Percentiles rank a stretch among this genome's conserved stretches.
Evolutionary conservation across 2,329 filamentous ascomycete species (phyloP).

Genomic region (Falciphora oryzae): DNA sequence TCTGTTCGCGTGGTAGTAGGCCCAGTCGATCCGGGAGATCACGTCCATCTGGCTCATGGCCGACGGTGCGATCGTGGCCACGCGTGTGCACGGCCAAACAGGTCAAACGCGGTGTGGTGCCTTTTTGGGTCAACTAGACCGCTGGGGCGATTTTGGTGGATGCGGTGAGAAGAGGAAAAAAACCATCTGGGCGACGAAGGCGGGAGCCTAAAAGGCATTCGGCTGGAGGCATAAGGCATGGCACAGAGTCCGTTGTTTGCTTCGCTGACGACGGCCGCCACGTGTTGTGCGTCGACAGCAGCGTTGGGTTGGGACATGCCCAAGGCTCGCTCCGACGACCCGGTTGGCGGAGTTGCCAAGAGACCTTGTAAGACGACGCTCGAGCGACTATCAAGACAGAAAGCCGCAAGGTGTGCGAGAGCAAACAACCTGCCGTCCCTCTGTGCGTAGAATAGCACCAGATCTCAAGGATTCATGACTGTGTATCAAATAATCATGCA

Average conservation of each 20-base stretch:
- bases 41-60: constrained; percentile 7
- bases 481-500: not conserved
- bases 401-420: too few species aligned
- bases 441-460: not conserved
- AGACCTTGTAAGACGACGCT: not conserved
- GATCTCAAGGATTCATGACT: too few species aligned
- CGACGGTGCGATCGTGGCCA: not conserved
- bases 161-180: not conserved
- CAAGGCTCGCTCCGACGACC: not conserved
- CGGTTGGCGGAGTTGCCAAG: not conserved
- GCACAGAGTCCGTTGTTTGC: not conserved
- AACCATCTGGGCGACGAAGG: not conserved
- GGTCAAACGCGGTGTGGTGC: not conserved
- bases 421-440: not conserved
- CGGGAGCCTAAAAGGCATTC: not conserved
- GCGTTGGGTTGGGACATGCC: not conserved
- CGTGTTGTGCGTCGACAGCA: not conserved
- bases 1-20: not conserved
- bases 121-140: not conserved
- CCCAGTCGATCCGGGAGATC: constrained; percentile 7
- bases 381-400: too few species aligned
- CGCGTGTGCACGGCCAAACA: not conserved
- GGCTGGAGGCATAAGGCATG: not conserved
- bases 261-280: not conserved
- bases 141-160: not conserved